These are phyloP conservation scores for Rhizoclosmatium globosum DNA, from an alignment of 192 early-diverging fungal species.

Conservation along the genomic window DNA sequence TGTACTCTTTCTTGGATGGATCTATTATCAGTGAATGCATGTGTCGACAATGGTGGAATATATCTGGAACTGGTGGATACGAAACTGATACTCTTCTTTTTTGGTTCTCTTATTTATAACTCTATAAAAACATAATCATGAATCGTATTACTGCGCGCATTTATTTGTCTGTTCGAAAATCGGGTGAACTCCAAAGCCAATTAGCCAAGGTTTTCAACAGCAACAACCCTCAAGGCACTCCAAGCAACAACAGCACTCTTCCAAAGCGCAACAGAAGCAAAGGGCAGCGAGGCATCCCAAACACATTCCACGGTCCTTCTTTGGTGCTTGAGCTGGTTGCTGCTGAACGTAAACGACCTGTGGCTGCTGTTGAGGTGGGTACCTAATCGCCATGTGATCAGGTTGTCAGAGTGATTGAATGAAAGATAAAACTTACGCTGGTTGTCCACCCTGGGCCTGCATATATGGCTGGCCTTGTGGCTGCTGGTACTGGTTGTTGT, in stretches of 20 bases:
- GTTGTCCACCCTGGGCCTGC: constrained; percentile 4
- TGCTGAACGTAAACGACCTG: not conserved
- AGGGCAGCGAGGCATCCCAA: constrained; percentile 17
- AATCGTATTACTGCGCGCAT: not conserved
- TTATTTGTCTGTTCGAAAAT: no score
- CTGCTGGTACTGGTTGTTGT: constrained; percentile 22
- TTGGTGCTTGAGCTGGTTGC: constrained; percentile 7
- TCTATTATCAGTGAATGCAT: not conserved
- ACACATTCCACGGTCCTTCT: constrained; percentile 9
- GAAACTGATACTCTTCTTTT: no score
- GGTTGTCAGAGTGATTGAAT: not conserved
- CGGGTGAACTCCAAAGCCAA: no score
- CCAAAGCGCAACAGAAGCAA: constrained; percentile 23
- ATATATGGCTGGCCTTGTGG: constrained; percentile 25
- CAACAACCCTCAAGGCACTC: constrained; percentile 23
- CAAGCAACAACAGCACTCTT: constrained; percentile 15
- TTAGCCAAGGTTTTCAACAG: no score
- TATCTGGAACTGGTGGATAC: no score
- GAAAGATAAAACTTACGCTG: not conserved
- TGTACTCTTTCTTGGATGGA: not conserved
- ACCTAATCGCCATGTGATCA: not conserved
- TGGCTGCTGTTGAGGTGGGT: constrained; percentile 11
- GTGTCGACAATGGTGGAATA: not conserved
- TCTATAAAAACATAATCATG: not conserved
- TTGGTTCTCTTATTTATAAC: not conserved